Evolutionary conservation across 805 yeast genomes (phyloP).

Genomic region (Candida ortonii): DNA sequence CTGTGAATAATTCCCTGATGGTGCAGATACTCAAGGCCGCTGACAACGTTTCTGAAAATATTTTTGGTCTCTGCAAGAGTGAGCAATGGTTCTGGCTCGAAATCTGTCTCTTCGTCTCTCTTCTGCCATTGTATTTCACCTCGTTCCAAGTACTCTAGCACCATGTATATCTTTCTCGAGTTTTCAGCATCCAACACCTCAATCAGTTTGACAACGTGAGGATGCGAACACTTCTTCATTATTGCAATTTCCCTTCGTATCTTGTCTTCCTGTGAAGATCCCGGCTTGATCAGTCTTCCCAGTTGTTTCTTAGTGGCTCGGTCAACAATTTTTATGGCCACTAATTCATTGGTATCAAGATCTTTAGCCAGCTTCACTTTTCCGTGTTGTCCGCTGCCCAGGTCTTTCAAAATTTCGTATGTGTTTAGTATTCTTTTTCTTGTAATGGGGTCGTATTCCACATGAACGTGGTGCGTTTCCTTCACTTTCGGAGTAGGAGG

Average conservation of each 20-base stretch:
- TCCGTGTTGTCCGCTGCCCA: constrained; percentile 99
- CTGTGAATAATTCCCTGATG: constrained; percentile 89
- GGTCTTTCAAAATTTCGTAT: constrained; percentile 81
- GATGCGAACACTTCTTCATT: constrained; percentile 88
- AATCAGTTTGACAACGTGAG: constrained; percentile 81
- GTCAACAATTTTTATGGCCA: constrained; percentile 93
- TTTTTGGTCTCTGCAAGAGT: constrained; percentile 64
- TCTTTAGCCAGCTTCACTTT: constrained; percentile 90
- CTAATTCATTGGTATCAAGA: constrained; percentile 56
- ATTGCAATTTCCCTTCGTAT: constrained; percentile 87
- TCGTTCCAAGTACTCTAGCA: constrained; percentile 81
- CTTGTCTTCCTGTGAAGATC: constrained; percentile 56
- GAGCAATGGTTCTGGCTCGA: constrained; percentile 55
- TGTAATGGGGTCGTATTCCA: constrained; percentile 86
- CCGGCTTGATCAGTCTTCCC: constrained; percentile 37
- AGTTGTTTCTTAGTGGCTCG: constrained; percentile 58
- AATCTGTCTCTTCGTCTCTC: constrained; percentile 25
- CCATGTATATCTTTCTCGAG: constrained; percentile 83
- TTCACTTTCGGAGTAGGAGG: constrained; percentile 48
- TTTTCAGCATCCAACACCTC: constrained; percentile 86
- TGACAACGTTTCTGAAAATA: constrained; percentile 76
- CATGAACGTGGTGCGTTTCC: constrained; percentile 74
- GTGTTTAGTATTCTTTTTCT: constrained; percentile 81
- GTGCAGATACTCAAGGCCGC: constrained; percentile 89
- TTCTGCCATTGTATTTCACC: constrained; percentile 90